Evolutionary conservation across 805 yeast genomes (phyloP), one percentile per base, ranked within the genome.

Genomic region (Pichia deserticola): DNA sequence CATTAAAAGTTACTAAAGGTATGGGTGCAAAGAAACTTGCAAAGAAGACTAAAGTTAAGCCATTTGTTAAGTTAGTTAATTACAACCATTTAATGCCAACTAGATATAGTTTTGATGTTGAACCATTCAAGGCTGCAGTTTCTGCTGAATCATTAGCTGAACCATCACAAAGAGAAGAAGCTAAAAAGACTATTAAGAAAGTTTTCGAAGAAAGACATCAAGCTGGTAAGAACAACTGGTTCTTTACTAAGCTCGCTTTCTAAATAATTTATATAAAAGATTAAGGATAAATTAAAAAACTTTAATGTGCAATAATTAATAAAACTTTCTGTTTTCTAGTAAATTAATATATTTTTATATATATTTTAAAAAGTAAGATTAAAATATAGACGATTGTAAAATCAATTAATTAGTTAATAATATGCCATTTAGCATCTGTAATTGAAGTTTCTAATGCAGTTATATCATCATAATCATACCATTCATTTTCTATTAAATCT

Each of bases 41-140:
- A 65, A 89, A 88, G 86, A 88, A 95, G 82, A 87, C 97, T 70
- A 87, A 85, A 82, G 87, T 93, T 72, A 93, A 93, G 93, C 97
- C 99, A 69, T 93, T 93, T 77, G 89, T 93, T 81, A 93, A 92
- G 84, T 89, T 87, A 71, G 82, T 93, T 74, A 93, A 93, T 97
- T 93, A 90, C 96, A 89, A 89, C 89, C 99, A 93, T 78, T 81
- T 93, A 76, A 85, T 93, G 92, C 99, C 99, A 81, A 93, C 99
- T 72, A 90, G 99, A 82, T 93, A 93, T 87, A 82, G 96, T 57
- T 83, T 93, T 70, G 98, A 93, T 73, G 93, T 92, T 69, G 98
- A 93, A 75, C 77, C 88, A 63, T 85, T 93, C 83, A 93, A 93
- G 83, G 69, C 86, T 69, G 85, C 82, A 66, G 86, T 93, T 69